Conservation (phyloP, 1,139 yeast genomes). For the Saccharomyces hybrid region DNA sequence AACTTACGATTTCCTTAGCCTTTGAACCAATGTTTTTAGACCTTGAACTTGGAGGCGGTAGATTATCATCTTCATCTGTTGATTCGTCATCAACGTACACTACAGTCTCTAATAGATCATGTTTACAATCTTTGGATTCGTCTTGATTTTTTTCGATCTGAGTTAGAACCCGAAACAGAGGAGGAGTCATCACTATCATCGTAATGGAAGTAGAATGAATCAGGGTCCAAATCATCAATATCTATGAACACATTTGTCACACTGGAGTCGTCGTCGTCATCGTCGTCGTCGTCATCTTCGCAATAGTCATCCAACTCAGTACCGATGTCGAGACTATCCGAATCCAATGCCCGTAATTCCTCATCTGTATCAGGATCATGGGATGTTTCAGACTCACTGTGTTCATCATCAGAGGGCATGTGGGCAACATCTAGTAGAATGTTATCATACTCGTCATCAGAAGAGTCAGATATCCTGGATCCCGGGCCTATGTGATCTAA, state of each 20-base stretch:
- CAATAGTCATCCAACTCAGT: conserved; percentile 4
- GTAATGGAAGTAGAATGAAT: conserved; percentile 32
- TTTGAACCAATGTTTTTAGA: conserved; percentile 55
- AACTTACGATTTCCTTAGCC: conserved; percentile 79
- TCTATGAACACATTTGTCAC: conserved; percentile 32
- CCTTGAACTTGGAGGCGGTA: conserved; percentile 59
- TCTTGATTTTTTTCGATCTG: conserved; percentile 9
- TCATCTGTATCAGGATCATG: conserved; percentile 13
- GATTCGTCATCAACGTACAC: conserved; percentile 57
- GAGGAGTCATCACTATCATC: conserved; percentile 26
- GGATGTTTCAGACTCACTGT: conserved; percentile 18
- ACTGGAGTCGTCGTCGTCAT: conserved; percentile 29
- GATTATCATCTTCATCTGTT: conserved; percentile 77
- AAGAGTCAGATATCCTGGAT: conserved; percentile 32
- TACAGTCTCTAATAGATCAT: conserved; percentile 23
- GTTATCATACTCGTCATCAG: conserved; percentile 34
- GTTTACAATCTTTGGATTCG: conserved; percentile 13
- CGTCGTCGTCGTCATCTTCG: conserved; percentile 17
- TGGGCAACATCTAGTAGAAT: conserved; percentile 33
- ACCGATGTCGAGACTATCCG: background rate
- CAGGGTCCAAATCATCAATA: conserved; percentile 36
- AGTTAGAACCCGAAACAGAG: conserved; percentile 19
- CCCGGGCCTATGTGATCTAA: conserved; percentile 20
- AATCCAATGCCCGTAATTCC: conserved; percentile 1
- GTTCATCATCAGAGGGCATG: conserved; percentile 32